Base-by-base conservation (phyloP, 345 rosid genomes). In the Psidium guajava region DNA sequence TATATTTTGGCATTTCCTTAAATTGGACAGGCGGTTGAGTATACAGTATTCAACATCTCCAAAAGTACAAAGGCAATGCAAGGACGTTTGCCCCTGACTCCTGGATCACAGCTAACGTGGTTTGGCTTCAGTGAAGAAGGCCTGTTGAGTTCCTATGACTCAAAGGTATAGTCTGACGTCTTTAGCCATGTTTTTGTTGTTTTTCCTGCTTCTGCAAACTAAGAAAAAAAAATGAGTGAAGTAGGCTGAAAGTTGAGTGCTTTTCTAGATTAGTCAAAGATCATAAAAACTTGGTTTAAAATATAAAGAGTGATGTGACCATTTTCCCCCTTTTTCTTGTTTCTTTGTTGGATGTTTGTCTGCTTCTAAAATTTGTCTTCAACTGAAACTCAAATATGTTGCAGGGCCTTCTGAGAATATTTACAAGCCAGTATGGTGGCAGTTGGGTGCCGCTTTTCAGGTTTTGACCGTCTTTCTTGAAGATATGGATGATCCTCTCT, bases 401-500 rank as follows among this genome's bases (percentile, higher is more conserved):
- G 89, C 87, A 95, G 99, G 99, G 98, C 54, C 88, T 95, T 80
- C 87, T 97, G 90, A 91, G 95, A 89, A 93, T 91, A 82, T 94
- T 89, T 86, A 91, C 97, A 47, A 90, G 88, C 87, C 93, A 95
- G 86, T 96, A 64, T 91, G 99, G 97, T 87, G 99, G 99, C 90
- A 92, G 92, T 83, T 97, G 99, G 99, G 90, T 95, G 88, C 99
- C 99, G 27, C 90, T 95, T 83, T 97, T 96, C 94, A 95, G 99
- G 99, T 97, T 87, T 85, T 15, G 83, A 83, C 32, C 18, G 18
- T n/a, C 58, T 80, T 73, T 61, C 52, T 22, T n/a, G 24, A 32
- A 49, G 85, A 86, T 47, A 10, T 64, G 50, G 61, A 28, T 84
- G 85, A 25, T 44, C 57, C 8, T 49, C 58, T 18, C 75, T 50